Conservation (phyloP, 2,329 filamentous ascomycete genomes). For the Cladophialophora chaetospira region DNA sequence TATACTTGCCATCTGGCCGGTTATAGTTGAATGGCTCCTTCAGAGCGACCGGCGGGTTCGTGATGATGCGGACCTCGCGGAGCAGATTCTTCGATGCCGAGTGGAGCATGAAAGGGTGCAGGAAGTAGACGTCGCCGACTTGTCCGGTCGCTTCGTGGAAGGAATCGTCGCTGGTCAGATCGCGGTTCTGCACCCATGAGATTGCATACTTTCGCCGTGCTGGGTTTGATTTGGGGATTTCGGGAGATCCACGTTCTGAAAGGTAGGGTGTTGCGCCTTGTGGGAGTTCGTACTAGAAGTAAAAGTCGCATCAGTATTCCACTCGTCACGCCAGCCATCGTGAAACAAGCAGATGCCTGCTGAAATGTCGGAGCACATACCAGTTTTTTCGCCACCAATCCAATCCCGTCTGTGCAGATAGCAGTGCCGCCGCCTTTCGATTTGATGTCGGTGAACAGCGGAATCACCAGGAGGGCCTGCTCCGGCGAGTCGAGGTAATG, state of each 20-base stretch:
- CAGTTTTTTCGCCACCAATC: conserved; percentile 57
- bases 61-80: conserved; percentile 52
- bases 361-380: too few species aligned
- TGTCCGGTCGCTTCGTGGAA: conserved; percentile 57
- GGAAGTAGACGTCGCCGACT: conserved; percentile 55
- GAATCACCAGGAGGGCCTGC: conserved; percentile 68
- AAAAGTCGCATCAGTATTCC: too few species aligned
- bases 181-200: not conserved
- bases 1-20: conserved; percentile 50
- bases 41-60: conserved; percentile 56
- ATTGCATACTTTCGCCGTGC: conserved; percentile 3
- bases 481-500: conserved; percentile 72
- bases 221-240: conserved; percentile 11
- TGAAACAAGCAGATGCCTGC: too few species aligned
- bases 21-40: conserved; percentile 55
- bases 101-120: conserved; percentile 60
- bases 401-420: conserved; percentile 63
- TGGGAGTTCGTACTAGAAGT: conserved; percentile 55
- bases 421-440: conserved; percentile 64
- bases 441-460: conserved; percentile 65
- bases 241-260: conserved; percentile 1
- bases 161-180: conserved; percentile 35
- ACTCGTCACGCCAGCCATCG: too few species aligned
- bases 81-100: conserved; percentile 50
- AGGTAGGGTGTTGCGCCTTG: conserved; percentile 55